Base-by-base conservation (phyloP, 2,329 filamentous ascomycete genomes). In the Colletotrichum chrysophilum region DNA sequence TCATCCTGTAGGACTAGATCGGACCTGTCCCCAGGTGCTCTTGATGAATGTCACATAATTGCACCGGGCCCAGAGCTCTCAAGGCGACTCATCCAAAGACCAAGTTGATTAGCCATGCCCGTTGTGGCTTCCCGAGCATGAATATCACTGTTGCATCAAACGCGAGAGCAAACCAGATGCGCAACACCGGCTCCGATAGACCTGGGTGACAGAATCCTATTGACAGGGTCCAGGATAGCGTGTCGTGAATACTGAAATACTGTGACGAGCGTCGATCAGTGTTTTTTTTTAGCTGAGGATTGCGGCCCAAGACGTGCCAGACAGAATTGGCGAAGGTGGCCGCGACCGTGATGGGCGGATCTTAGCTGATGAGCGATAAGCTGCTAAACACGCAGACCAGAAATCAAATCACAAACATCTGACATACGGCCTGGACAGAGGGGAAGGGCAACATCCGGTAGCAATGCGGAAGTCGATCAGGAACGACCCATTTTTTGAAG, bases 241-340 rank as follows among this genome's bases (percentile, higher is more conserved):
- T 18, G 70, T 26, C 26, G 55, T 65, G 64, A 65, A 70, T 26
- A 61, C 64, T 62, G 43, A 43, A 43, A 12, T 32, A 28, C 58
- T 76, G 74, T 76, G 74, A 76, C 56, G 58, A 14, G 14, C 34
- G 74, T 48, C 74, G 74, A 74, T 76, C 74, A 76, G 74, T 28
- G 64, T 16, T 58, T 69, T 30, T 69, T 30, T 55, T 55, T 69
- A 65, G 56, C 52, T 74, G 64, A 21, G 52, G 60, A 34, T 36
- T 38, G n/a, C 28, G 55, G 52, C 26, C 24, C n/a, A 38, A 26
- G 32, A 24, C 21, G 36, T 36, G 58, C 64, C 74, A 71, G 70
- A 66, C 52, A 43, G 21, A n/a, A 32, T 26, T 28, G 58, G 8
- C 24, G 43, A 60, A 34, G 26, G 18, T n/a, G 48, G 24, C 52